Evolutionary conservation across 1,284 basidiomycete species (phyloP), one percentile per base, ranked within the genome.

Genomic region (Neolentinus lepideus): DNA sequence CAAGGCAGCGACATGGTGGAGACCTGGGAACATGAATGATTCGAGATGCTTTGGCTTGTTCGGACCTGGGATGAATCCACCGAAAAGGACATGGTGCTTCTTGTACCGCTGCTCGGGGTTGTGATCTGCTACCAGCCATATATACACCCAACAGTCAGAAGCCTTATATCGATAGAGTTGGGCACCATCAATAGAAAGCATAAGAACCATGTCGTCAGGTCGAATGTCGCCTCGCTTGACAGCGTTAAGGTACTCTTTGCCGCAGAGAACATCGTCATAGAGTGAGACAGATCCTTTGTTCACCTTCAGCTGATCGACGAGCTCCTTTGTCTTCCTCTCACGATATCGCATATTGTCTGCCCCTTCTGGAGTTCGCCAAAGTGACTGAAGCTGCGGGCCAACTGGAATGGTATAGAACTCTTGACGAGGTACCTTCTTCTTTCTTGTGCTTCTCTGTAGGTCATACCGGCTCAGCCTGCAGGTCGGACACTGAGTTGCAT

Each of bases 1-100:
- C 26, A 26, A 11, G 0, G 69, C 67, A 8, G 66, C 56, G 16
- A 71, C 36, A 59, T 73, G 71, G 52, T 68, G 63, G 14, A 73
- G 58, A 6, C 48, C 48, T 3, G 21, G 58, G 6, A 19, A 35
- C 10, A 58, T 46, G 51, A 60, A 62, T 2, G 56, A 62, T 24
- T 62, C 55, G 14, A 59, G 54, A 29, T 57, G 35, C 47, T 58
- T 56, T 1, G 58, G 56, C 25, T 54, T 45, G 12, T 57, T 57
- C 1, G 58, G 60, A 3, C 59, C 60, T 4, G 59, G 60, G 25
- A 62, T 62, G n/a, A 58, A n/a, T 9, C 56, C 52, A 9, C 58
- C 29, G 8, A 50, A 51, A 43, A 31, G 62, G 60, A 12, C 21
- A 51, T 51, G 48, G 6, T 51, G 8, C 26, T 51, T 51, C n/a